A percentile compares a stretch with the other conserved stretches of the same genome.
Evolutionary conservation across 768 basidiomycete genomes (phyloP).

Genomic region (Amanita phalloides): DNA sequence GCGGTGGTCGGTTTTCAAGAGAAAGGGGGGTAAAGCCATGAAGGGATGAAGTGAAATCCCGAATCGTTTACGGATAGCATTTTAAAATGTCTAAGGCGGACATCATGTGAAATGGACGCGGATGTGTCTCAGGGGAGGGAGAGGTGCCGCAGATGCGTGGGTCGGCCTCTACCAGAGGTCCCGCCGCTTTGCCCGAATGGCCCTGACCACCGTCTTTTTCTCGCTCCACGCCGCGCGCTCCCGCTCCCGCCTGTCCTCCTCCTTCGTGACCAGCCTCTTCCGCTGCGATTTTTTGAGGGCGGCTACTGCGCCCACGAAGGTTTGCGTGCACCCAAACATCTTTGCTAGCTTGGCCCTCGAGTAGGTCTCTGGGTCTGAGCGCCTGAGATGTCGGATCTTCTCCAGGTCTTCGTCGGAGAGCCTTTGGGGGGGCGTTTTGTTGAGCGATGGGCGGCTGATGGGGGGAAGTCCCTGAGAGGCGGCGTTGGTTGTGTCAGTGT

Average conservation of each 20-base stretch:
- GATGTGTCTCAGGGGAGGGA: not conserved
- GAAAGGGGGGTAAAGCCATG: slow-evolving; percentile 28
- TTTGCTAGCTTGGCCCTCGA: slow-evolving; percentile 60
- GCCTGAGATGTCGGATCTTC: slow-evolving; percentile 48
- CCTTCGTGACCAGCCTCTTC: slow-evolving; percentile 27
- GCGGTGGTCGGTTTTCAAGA: slow-evolving; percentile 38
- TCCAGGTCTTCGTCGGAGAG: slow-evolving; percentile 42
- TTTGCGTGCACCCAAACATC: slow-evolving; percentile 63
- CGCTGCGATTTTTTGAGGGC: slow-evolving; percentile 44
- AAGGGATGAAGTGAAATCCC: not conserved
- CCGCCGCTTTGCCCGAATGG: slow-evolving; percentile 57
- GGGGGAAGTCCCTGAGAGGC: slow-evolving; percentile 30
- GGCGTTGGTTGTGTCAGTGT: slow-evolving; percentile 15
- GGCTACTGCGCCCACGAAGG: slow-evolving; percentile 57
- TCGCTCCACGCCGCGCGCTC: slow-evolving; percentile 60
- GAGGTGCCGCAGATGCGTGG: too few relatives aligned
- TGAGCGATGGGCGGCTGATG: slow-evolving; percentile 28
- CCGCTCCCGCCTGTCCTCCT: slow-evolving; percentile 36
- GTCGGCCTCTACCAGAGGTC: slow-evolving; percentile 47
- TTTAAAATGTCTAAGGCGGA: not conserved
- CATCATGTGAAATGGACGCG: not conserved
- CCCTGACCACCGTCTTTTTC: slow-evolving; percentile 46
- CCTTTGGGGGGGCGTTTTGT: slow-evolving; percentile 23
- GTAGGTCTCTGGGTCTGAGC: slow-evolving; percentile 43
- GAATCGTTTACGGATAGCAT: too few relatives aligned